These are phyloP conservation scores for Sclerospora graminicola DNA, from an alignment of 352 stramenopile genomes.

Conservation along the genomic window DNA sequence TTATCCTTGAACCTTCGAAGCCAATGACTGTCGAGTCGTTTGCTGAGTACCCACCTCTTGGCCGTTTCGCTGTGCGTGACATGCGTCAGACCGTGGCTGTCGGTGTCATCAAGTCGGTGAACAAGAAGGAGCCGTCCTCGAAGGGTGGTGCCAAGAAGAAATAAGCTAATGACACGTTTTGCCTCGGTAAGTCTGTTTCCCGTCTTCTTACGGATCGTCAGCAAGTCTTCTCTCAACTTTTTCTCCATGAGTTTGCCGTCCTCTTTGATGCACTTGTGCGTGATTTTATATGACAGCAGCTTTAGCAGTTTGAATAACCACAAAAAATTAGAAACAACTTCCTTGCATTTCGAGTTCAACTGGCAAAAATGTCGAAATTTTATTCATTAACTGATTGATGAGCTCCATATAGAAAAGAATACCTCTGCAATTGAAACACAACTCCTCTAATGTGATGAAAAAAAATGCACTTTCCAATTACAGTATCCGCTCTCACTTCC, in stretches of 20 bases:
- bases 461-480: too few relatives aligned
- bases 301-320: constrained; percentile 33
- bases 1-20: constrained; percentile 90
- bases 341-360: constrained; percentile 19
- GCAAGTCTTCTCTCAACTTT: constrained; percentile 10
- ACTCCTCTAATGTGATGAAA: too few relatives aligned
- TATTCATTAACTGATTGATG: too few relatives aligned
- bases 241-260: constrained; percentile 15
- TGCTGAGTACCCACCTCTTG: constrained; percentile 93
- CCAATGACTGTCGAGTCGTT: constrained; percentile 95
- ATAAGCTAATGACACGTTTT: constrained; percentile 15
- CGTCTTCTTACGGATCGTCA: constrained; percentile 3
- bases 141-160: constrained; percentile 37
- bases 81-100: constrained; percentile 95
- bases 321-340: constrained; percentile 32
- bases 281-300: constrained; percentile 11
- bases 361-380: too few relatives aligned
- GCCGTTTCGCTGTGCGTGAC: constrained; percentile 94
- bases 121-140: constrained; percentile 55
- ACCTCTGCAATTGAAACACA: too few relatives aligned
- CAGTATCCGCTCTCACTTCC: too few relatives aligned
- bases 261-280: constrained; percentile 17
- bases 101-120: constrained; percentile 93
- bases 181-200: constrained; percentile 18
- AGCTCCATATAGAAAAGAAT: too few relatives aligned